Conservation (phyloP, 2,329 filamentous ascomycete species). For the Scedosporium boydii region DNA sequence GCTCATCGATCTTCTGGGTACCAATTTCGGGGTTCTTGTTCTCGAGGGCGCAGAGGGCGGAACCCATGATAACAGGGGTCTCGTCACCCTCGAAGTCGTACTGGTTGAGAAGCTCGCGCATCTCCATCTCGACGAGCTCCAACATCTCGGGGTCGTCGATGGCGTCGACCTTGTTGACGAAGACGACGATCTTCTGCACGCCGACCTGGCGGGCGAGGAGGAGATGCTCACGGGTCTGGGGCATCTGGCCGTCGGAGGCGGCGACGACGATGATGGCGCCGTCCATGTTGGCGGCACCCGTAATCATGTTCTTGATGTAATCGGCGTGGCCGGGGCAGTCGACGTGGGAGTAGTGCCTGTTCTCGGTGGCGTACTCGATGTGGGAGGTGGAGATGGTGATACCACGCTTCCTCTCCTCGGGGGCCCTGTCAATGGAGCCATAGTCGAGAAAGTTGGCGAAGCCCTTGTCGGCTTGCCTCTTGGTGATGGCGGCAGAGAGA, state of each 20-base stretch:
- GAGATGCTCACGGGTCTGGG: slow-evolving; percentile 96
- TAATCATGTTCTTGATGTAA: slow-evolving; percentile 99
- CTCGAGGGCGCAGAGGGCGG: slow-evolving; percentile 89
- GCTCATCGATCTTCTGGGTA: slow-evolving; percentile 77
- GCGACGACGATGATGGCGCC: slow-evolving; percentile 98
- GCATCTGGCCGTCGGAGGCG: slow-evolving; percentile 98
- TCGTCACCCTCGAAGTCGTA: slow-evolving; percentile 99
- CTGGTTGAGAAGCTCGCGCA: slow-evolving; percentile 86
- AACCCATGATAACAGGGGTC: slow-evolving; percentile 94
- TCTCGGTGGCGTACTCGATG: slow-evolving; percentile 94
- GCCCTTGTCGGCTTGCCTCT: slow-evolving; percentile 92
- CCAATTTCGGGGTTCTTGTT: slow-evolving; percentile 82
- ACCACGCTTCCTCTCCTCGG: slow-evolving; percentile 98
- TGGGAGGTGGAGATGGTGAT: slow-evolving; percentile 98
- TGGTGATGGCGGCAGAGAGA: slow-evolving; percentile 96
- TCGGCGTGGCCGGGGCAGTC: slow-evolving; percentile 99
- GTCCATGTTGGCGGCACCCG: slow-evolving; percentile 98
- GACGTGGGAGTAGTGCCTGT: slow-evolving; percentile 97
- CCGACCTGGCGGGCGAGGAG: slow-evolving; percentile 96
- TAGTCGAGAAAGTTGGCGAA: slow-evolving; percentile 93
- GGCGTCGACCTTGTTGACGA: slow-evolving; percentile 99
- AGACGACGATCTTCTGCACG: slow-evolving; percentile 96
- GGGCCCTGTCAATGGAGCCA: slow-evolving; percentile 96
- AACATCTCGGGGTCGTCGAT: slow-evolving; percentile 98
- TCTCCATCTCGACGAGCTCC: slow-evolving; percentile 99